Evolutionary conservation across 345 rosid genomes (phyloP).

Genomic region (Gossypium ekmanianum): DNA sequence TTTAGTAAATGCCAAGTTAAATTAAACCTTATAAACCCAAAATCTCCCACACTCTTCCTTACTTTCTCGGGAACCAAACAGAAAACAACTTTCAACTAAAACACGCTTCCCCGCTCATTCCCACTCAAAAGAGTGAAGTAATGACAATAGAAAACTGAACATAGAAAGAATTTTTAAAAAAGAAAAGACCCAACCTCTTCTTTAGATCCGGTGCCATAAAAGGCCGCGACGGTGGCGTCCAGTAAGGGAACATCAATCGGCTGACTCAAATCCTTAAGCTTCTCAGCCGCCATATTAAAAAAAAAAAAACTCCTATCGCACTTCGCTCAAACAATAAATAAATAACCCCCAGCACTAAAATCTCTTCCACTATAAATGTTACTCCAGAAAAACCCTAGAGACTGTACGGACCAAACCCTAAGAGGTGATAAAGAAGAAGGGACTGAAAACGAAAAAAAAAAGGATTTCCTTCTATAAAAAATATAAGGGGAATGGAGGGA

Average conservation of each 20-base stretch:
- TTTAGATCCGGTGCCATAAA: constrained; percentile 99
- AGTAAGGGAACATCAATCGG: constrained; percentile 88
- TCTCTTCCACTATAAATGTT: not conserved
- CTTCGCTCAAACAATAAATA: not conserved
- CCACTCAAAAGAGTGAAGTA: not conserved
- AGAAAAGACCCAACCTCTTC: constrained; percentile 59
- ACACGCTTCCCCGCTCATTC: constrained; percentile 1
- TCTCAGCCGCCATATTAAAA: constrained; percentile 85
- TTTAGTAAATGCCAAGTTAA: not conserved
- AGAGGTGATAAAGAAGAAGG: not conserved
- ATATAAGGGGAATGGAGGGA: not conserved
- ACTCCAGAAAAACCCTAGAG: constrained; percentile 27
- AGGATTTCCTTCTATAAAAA: no score
- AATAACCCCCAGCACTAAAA: constrained; percentile 8
- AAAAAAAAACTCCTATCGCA: constrained; percentile 33
- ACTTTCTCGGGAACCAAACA: constrained; percentile 10
- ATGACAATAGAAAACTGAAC: not conserved
- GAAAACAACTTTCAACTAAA: not conserved
- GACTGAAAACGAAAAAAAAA: no score
- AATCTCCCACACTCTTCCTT: not conserved
- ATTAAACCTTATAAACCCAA: constrained; percentile 20
- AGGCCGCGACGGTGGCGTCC: constrained; percentile 97
- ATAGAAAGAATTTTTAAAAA: not conserved
- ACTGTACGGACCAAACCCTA: not conserved
- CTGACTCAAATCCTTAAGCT: constrained; percentile 88